These are phyloP conservation scores for Babesia ovata DNA, from an alignment of 169 alveolate genomes.

Conservation along the genomic window DNA sequence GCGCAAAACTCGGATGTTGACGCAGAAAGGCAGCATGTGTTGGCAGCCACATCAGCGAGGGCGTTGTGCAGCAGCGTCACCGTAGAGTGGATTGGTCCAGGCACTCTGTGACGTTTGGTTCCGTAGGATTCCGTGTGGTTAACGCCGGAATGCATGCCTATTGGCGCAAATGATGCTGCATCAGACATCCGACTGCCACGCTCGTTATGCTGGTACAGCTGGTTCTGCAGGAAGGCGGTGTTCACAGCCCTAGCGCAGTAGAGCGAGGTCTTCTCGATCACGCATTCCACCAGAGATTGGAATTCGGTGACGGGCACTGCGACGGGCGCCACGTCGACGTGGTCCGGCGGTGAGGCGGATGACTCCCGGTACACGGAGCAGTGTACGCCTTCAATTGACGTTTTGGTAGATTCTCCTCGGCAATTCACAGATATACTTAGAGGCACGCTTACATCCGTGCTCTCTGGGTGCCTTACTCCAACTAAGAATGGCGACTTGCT, in stretches of 20 bases:
- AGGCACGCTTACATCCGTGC: not conserved
- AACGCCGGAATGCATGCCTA: not conserved
- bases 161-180: not conserved
- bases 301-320: not conserved
- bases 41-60: constrained; percentile 18
- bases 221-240: constrained; percentile 46
- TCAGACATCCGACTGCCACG: not conserved
- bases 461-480: not conserved
- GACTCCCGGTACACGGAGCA: constrained; percentile 4
- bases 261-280: constrained; percentile 31
- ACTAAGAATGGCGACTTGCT: constrained; percentile 6
- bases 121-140: not conserved
- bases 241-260: constrained; percentile 22
- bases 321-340: constrained; percentile 40
- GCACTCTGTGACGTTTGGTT: not conserved
- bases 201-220: constrained; percentile 18
- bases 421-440: not conserved
- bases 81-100: constrained; percentile 18
- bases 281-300: constrained; percentile 18
- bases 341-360: not conserved
- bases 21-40: constrained; percentile 1
- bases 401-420: not conserved
- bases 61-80: constrained; percentile 36
- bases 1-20: constrained; percentile 18
- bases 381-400: not conserved